Evolutionary conservation across 1,139 yeast species (phyloP), one percentile per base, ranked within the genome.

Genomic region (Pichia sp.): DNA sequence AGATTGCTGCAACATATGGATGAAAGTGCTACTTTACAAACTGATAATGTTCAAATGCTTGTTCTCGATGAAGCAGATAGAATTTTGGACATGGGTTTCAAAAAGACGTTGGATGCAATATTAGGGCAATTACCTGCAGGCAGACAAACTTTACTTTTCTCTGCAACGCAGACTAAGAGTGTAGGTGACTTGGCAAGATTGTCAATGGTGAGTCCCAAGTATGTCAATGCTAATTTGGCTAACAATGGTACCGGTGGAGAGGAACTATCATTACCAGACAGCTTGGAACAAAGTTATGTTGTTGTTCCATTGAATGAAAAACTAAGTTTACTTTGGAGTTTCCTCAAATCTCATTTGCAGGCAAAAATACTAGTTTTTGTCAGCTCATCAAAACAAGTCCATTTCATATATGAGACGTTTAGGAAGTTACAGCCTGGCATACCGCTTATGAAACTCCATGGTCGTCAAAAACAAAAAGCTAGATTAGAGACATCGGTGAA

Each of bases 41-140:
- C 89, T 7, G 76, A 85, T 26, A 90, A 90, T 66, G 72, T 93
- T 57, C 96, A 92, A 69, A 80, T 87, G 63, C 73, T 93, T 51
- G 95, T 93, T 0, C 72, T 93, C 54, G 99, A 93, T 70, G 99
- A 93, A 71, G 99, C 99, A 0, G 99, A 93, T 68, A 77, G 99
- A 63, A 90, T 95, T 67, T 75, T 93, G 62, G 99, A 93, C 71
- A 90, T 93, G 97, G 99, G 99, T 7, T 93, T 93, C 76, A 87
- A 85, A 67, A 84, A 84, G 65, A 90, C 96, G 48, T 73, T 93
- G 54, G 98, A 95, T 70, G 87, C 86, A 50, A 93, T 93, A 54
- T 74, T 93, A 31, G 82, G 84, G 49, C 95, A 89, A 67, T 74
- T 93, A 57, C 97, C 98, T 1, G 80, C 87, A 13, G 78, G 85